phyloP scores from a whole-genome alignment of 129 eudicot species.

The Artemisia annua region DNA sequence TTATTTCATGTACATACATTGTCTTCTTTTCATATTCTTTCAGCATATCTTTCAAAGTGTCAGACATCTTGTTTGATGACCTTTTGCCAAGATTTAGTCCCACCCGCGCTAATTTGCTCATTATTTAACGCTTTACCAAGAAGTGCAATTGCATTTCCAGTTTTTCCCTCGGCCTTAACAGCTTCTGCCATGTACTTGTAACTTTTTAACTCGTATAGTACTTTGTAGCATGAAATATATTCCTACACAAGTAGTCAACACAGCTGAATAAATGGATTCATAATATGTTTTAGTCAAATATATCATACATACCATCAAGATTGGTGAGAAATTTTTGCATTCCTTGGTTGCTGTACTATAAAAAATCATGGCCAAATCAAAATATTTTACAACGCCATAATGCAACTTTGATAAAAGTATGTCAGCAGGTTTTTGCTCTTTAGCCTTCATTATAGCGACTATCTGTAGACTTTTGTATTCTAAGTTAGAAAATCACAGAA shows the following conservation, averaged over 20 bases:
- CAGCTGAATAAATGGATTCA: not conserved
- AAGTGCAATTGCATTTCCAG: constrained; percentile 57
- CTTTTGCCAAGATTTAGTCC: constrained; percentile 53
- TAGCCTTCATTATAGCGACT: too few relatives aligned
- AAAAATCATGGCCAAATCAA: constrained; percentile 46
- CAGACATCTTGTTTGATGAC: constrained; percentile 42
- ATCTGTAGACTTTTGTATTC: too few relatives aligned
- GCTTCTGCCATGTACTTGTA: constrained; percentile 53
- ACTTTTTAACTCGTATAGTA: constrained; percentile 54
- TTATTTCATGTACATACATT: constrained; percentile 51
- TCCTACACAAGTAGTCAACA: constrained; percentile 44
- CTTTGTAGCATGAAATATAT: constrained; percentile 43
- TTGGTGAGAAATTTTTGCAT: constrained; percentile 59
- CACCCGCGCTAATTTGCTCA: constrained; percentile 36
- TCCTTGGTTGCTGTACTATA: constrained; percentile 37
- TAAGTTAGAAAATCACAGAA: too few relatives aligned
- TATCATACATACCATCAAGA: constrained; percentile 43
- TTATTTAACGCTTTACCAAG: constrained; percentile 35
- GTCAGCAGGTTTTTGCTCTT: not conserved
- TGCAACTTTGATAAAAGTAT: constrained; percentile 66
- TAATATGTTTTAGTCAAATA: too few relatives aligned
- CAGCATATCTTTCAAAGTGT: constrained; percentile 35
- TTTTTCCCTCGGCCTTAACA: constrained; percentile 36
- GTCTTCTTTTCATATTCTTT: constrained; percentile 58
- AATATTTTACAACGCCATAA: constrained; percentile 53